phyloP scores from a whole-genome alignment of 2,329 filamentous ascomycete genomes.

The Trichoderma citrinoviride region DNA sequence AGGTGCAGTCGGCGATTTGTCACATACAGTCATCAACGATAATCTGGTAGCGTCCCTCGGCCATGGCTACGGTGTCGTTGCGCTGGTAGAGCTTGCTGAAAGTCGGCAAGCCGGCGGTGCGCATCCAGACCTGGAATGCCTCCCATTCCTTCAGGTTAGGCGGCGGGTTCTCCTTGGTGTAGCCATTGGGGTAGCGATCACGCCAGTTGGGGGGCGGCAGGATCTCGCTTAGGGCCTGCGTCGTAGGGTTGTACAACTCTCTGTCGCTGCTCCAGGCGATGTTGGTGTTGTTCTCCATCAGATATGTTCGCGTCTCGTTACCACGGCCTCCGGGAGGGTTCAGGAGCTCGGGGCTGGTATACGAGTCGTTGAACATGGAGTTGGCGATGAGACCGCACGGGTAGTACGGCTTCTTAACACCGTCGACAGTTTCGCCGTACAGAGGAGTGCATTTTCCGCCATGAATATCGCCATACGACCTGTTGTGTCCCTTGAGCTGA shows the following conservation, averaged over 20 bases:
- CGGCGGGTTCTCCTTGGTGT: conserved; percentile 61
- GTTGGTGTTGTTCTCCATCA: conserved; percentile 69
- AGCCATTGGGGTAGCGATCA: conserved; percentile 65
- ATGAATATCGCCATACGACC: conserved; percentile 59
- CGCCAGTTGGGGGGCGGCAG: conserved; percentile 86
- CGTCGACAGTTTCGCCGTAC: conserved; percentile 43
- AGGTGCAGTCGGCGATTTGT: neutral
- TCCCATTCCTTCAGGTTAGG: conserved; percentile 74
- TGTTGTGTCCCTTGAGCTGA: conserved; percentile 71
- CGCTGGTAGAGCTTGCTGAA: conserved; percentile 92
- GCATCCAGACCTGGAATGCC: conserved; percentile 98
- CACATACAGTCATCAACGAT: conserved; percentile 74
- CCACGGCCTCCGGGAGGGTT: conserved; percentile 42
- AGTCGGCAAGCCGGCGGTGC: conserved; percentile 85
- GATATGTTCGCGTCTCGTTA: conserved; percentile 54
- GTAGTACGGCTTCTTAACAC: conserved; percentile 71
- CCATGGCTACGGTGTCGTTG: conserved; percentile 70
- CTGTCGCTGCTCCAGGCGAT: conserved; percentile 88
- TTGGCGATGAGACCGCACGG: conserved; percentile 96
- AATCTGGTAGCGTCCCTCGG: conserved; percentile 69
- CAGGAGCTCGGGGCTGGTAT: conserved; percentile 61
- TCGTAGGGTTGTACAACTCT: conserved; percentile 69
- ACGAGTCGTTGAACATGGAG: conserved; percentile 94
- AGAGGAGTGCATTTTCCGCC: conserved; percentile 75
- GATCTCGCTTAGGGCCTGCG: conserved; percentile 64